These are phyloP conservation scores for Sicyos baderoa DNA, from an alignment of 306 rosid genomes.

Conservation along the genomic window DNA sequence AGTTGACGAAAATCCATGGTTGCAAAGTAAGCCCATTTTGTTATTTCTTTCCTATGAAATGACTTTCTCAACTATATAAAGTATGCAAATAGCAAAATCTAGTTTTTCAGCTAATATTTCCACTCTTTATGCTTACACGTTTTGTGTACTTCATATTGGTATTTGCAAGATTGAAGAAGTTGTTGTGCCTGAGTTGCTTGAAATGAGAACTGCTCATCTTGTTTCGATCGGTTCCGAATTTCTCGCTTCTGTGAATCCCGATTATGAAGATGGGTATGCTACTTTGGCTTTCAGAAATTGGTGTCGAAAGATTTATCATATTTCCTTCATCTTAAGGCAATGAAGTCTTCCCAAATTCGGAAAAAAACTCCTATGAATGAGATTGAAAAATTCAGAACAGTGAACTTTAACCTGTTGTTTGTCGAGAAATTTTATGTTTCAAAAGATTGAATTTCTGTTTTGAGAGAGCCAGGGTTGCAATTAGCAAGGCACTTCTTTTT, in stretches of 20 bases:
- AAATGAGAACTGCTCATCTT: slow-evolving; percentile 72
- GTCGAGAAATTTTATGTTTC: background rate
- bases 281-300: slow-evolving; percentile 8
- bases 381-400: background rate
- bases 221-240: slow-evolving; percentile 85
- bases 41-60: background rate
- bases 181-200: slow-evolving; percentile 74
- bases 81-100: background rate
- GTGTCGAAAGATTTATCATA: background rate
- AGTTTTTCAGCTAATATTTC: background rate
- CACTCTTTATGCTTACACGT: slow-evolving; percentile 22
- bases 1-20: slow-evolving; percentile 51
- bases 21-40: slow-evolving; percentile 59
- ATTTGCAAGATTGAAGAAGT: slow-evolving; percentile 51
- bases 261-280: slow-evolving; percentile 72
- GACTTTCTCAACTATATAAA: background rate
- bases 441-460: background rate
- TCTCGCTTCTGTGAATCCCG: slow-evolving; percentile 46
- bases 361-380: background rate
- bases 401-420: background rate
- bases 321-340: background rate
- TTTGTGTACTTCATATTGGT: slow-evolving; percentile 1
- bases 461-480: background rate
- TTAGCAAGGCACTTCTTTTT: background rate
- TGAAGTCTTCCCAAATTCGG: background rate